A percentile compares a stretch with the other conserved stretches of the same genome.
phyloP scores from a whole-genome alignment of 257 asterid genomes.

The Galeopsis tetrahit region DNA sequence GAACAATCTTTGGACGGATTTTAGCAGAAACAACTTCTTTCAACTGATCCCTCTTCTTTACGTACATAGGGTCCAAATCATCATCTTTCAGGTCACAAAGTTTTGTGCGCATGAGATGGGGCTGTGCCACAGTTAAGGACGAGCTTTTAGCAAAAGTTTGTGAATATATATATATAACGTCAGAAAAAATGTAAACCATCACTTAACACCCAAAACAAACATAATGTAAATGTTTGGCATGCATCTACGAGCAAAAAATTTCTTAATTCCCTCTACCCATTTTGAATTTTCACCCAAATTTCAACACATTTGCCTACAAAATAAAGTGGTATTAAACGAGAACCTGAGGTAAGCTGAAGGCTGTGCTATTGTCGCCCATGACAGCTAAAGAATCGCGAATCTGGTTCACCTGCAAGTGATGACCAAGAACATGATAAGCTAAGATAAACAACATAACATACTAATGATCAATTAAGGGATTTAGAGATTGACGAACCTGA shows the following conservation, averaged over 20 bases:
- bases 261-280: background rate
- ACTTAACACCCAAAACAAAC: too few species aligned
- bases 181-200: background rate
- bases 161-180: constrained; percentile 4
- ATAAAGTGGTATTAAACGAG: constrained; percentile 19
- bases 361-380: constrained; percentile 97
- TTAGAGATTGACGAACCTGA: constrained; percentile 54
- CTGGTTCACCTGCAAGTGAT: constrained; percentile 77
- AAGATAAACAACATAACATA: constrained; percentile 9
- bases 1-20: constrained; percentile 94
- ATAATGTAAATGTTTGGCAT: background rate
- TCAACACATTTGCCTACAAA: background rate
- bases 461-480: constrained; percentile 15
- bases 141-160: constrained; percentile 26
- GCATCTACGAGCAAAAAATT: background rate
- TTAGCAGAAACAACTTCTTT: constrained; percentile 79
- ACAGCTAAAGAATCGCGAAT: constrained; percentile 94
- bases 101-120: constrained; percentile 92
- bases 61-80: constrained; percentile 82
- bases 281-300: background rate
- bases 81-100: constrained; percentile 92
- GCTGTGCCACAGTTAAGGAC: constrained; percentile 59
- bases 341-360: constrained; percentile 98
- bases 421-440: constrained; percentile 3
- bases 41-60: constrained; percentile 79